Conservation (phyloP, 768 basidiomycete species). For the Tubosaeta brunneosetosa region DNA sequence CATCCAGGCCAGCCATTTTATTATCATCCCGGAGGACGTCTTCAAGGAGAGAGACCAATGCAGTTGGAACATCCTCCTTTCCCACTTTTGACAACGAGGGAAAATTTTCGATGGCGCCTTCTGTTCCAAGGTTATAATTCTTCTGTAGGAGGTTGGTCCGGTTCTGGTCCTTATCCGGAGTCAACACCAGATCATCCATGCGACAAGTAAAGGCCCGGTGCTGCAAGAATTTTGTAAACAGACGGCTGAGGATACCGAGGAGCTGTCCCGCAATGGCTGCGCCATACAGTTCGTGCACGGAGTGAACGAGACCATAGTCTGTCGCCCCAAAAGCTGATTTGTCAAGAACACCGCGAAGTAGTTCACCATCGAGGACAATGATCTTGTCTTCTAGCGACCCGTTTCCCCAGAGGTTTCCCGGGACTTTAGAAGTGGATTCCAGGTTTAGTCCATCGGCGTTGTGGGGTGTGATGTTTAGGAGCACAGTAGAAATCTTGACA, state of each 20-base stretch:
- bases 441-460: slow-evolving; percentile 80
- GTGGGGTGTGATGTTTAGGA: slow-evolving; percentile 85
- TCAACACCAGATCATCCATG: slow-evolving; percentile 95
- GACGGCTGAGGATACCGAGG: slow-evolving; percentile 85
- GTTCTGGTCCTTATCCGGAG: slow-evolving; percentile 68
- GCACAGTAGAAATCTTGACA: slow-evolving; percentile 82
- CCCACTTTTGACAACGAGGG: slow-evolving; percentile 59
- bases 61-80: slow-evolving; percentile 49
- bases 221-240: slow-evolving; percentile 96
- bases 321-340: slow-evolving; percentile 97
- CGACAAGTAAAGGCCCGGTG: slow-evolving; percentile 97
- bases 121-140: slow-evolving; percentile 71
- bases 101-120: slow-evolving; percentile 88
- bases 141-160: slow-evolving; percentile 64
- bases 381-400: slow-evolving; percentile 82
- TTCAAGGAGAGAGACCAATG: slow-evolving; percentile 68
- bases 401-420: slow-evolving; percentile 78
- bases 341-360: slow-evolving; percentile 91
- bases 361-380: slow-evolving; percentile 86
- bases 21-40: slow-evolving; percentile 92
- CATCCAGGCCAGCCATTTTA: slow-evolving; percentile 96
- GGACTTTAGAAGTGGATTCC: slow-evolving; percentile 83
- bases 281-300: slow-evolving; percentile 94
- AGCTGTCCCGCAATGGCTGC: slow-evolving; percentile 84
- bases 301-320: slow-evolving; percentile 95